Evolutionary conservation across 2,329 filamentous ascomycete species (phyloP).

Genomic region (Fusarium solani-melongenae): DNA sequence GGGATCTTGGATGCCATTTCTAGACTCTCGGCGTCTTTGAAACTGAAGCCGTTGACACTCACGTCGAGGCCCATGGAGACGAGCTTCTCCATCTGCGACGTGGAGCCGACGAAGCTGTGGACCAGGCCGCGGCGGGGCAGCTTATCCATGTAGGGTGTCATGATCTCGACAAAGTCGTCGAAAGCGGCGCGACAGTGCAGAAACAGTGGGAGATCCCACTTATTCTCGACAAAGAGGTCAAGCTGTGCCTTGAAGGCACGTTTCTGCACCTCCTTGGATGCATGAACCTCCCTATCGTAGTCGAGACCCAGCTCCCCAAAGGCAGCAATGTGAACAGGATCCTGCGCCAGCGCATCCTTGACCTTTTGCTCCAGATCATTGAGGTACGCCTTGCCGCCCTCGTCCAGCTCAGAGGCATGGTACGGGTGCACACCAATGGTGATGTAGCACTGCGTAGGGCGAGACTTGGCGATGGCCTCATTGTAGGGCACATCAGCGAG

Average conservation of each 20-base stretch:
- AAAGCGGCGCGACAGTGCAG: slow-evolving; percentile 42
- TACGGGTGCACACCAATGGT: slow-evolving; percentile 64
- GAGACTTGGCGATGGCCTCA: slow-evolving; percentile 42
- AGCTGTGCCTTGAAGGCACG: slow-evolving; percentile 40
- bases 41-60: slow-evolving; percentile 61
- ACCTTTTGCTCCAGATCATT: slow-evolving; percentile 38
- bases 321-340: slow-evolving; percentile 51
- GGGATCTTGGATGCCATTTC: slow-evolving; percentile 41
- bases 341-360: slow-evolving; percentile 38
- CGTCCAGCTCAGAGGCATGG: slow-evolving; percentile 57
- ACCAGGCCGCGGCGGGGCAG: slow-evolving; percentile 38
- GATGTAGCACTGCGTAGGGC: slow-evolving; percentile 51
- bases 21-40: slow-evolving; percentile 38
- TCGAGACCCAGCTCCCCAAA: slow-evolving; percentile 64
- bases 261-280: slow-evolving; percentile 49
- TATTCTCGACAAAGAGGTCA: slow-evolving; percentile 39
- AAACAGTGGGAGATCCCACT: slow-evolving; percentile 41
- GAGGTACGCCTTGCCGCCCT: slow-evolving; percentile 39
- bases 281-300: slow-evolving; percentile 58
- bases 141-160: slow-evolving; percentile 51
- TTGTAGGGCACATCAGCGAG: slow-evolving; percentile 45
- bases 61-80: slow-evolving; percentile 37
- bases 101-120: slow-evolving; percentile 42
- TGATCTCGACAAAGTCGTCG: slow-evolving; percentile 47
- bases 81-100: slow-evolving; percentile 40